Evolutionary conservation across 352 stramenopile species (phyloP).

Genomic region (Elongisporangium prolatum): DNA sequence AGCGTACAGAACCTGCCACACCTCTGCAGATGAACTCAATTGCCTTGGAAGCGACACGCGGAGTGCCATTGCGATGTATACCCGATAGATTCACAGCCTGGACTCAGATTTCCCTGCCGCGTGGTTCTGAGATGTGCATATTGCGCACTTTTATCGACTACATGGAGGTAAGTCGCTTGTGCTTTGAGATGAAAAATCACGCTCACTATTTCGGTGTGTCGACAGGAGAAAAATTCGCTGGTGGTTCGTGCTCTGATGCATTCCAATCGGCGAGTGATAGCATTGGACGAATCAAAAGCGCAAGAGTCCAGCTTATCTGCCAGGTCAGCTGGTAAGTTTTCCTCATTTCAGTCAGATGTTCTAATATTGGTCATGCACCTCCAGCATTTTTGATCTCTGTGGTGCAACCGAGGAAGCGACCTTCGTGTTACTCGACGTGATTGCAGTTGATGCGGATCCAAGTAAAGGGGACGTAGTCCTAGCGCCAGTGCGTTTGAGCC

Average conservation of each 20-base stretch:
- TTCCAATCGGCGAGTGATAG: slow-evolving; percentile 1
- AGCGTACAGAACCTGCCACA: neutral
- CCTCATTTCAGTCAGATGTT: neutral
- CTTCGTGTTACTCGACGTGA: no score
- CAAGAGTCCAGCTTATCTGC: neutral
- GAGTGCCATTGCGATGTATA: slow-evolving; percentile 15
- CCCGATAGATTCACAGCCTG: slow-evolving; percentile 27
- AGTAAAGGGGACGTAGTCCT: no score
- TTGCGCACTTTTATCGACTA: slow-evolving; percentile 19
- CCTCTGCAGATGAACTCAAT: slow-evolving; percentile 18
- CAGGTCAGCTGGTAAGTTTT: slow-evolving; percentile 1
- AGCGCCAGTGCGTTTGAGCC: no score
- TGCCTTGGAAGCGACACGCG: slow-evolving; percentile 23
- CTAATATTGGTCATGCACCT: no score
- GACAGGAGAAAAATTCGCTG: slow-evolving; percentile 8
- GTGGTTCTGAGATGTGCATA: slow-evolving; percentile 15
- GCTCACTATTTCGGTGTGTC: neutral
- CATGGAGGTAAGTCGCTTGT: no score
- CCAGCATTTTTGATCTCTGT: no score
- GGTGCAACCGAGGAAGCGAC: no score
- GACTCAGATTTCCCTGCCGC: slow-evolving; percentile 26
- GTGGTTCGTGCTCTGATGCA: slow-evolving; percentile 9
- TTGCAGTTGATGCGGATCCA: no score
- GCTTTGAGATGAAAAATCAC: no score
- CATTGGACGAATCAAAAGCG: slow-evolving; percentile 3